Conservation (phyloP, 176 grass and related monocot species). For the Raddia guianensis region DNA sequence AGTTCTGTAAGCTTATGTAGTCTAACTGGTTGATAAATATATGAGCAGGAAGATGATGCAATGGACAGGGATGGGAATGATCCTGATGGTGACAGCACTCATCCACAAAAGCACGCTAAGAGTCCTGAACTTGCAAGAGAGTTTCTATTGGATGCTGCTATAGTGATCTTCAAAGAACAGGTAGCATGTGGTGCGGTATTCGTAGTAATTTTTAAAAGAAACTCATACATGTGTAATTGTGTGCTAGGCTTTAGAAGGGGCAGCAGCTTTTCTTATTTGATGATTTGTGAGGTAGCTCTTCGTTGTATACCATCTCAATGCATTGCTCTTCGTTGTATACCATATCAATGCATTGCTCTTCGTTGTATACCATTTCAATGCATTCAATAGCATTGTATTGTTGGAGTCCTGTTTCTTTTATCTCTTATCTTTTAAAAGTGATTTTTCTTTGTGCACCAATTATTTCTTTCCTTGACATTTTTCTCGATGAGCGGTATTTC, state of each 20-base stretch:
- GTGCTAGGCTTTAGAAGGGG: neutral
- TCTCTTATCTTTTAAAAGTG: conserved; percentile 14
- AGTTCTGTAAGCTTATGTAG: conserved; percentile 27
- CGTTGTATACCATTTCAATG: neutral
- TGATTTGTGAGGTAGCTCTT: neutral
- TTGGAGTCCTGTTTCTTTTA: neutral
- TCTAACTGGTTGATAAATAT: conserved; percentile 30
- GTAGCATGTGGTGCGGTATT: conserved; percentile 27
- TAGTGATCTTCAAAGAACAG: conserved; percentile 94
- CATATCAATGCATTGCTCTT: neutral
- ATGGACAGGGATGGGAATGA: conserved; percentile 85
- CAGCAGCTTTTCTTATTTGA: neutral
- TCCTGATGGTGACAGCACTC: conserved; percentile 58
- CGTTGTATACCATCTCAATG: neutral
- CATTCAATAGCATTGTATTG: conserved; percentile 5
- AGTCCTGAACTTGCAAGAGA: conserved; percentile 97
- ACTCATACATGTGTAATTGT: neutral
- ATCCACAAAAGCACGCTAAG: conserved; percentile 91
- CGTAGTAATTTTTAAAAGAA: neutral
- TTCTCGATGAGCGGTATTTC: neutral
- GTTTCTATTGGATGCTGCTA: conserved; percentile 91
- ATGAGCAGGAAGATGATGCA: conserved; percentile 78
- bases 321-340: neutral
- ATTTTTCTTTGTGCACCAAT: neutral
- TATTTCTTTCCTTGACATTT: conserved; percentile 5